phyloP scores from a whole-genome alignment of 129 eudicot genomes.

The Deinandra increscens region DNA sequence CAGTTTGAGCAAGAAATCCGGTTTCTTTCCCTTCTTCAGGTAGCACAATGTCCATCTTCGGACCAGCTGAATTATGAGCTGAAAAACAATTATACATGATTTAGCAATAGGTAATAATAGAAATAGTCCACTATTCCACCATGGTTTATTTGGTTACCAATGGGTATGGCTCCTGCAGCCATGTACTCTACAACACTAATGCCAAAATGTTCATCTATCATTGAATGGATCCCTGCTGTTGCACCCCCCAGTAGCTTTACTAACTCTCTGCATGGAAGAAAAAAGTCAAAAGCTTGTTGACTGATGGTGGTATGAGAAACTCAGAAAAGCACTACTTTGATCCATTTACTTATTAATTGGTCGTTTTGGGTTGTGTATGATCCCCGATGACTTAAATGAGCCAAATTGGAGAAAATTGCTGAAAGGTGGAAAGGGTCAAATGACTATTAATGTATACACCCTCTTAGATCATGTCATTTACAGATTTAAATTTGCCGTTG shows the following conservation, averaged over 20 bases:
- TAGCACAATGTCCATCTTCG: slow-evolving; percentile 88
- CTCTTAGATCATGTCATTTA: neutral
- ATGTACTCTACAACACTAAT: slow-evolving; percentile 90
- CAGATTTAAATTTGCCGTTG: neutral
- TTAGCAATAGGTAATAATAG: slow-evolving; percentile 2
- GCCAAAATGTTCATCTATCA: slow-evolving; percentile 98
- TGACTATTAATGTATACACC: neutral
- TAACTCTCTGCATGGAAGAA: slow-evolving; percentile 61
- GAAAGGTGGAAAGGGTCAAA: no score
- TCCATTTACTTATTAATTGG: neutral
- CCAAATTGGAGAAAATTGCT: neutral
- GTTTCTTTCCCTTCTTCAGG: slow-evolving; percentile 77
- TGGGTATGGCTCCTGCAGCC: slow-evolving; percentile 99
- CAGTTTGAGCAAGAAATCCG: slow-evolving; percentile 74
- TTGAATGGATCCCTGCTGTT: slow-evolving; percentile 79
- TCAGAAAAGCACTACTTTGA: neutral
- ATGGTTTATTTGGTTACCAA: slow-evolving; percentile 41
- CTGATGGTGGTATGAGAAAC: slow-evolving; percentile 5
- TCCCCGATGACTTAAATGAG: neutral
- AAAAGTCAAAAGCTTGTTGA: neutral
- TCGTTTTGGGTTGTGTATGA: neutral
- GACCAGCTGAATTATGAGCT: slow-evolving; percentile 99
- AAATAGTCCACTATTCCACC: neutral
- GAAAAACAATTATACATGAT: slow-evolving; percentile 21
- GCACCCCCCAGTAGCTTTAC: slow-evolving; percentile 85